Base-by-base conservation (phyloP, 225 moss, liverwort and hornwort genomes). In the Polytrichum commune region DNA sequence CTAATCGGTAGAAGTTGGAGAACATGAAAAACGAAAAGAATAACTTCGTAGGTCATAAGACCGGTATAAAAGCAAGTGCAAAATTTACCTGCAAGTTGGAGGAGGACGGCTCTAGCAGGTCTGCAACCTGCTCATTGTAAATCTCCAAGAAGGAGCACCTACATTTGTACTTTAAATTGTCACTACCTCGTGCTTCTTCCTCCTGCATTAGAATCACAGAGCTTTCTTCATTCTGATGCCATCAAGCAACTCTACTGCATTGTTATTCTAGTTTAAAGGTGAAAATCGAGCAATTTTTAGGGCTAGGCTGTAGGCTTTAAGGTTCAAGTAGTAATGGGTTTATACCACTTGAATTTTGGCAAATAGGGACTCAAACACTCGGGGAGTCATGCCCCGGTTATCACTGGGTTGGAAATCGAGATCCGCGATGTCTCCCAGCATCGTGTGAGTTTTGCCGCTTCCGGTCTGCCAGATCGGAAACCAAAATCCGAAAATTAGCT, bases 391-490 rank as follows among this genome's bases (percentile, higher is more conserved):
- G 63, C 87, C 87, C 76, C 87, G 84, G 46, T 82, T 79, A 74
- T 84, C 82, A 77, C 81, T 88, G 65, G 86, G 78, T 85, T 79
- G 87, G 68, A 77, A 74, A 82, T 85, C 87, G 57, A 82, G 73
- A 68, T 79, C 84, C 54, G 78, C 82, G 69, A 88, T 74, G 56
- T 85, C 81, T 67, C 87, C 87, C 69, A 84, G 81, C 87, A 88
- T 88, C 33, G 87, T 89, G 26, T 89, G 83, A 55, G 88, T 85
- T 79, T 89, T 85, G 69, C 88, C 88, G 76, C 85, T 89, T 55
- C 84, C 87, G 67, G 83, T 88, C 87, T 88, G 86, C 55, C 77
- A 80, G 27, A 46, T 46, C 16, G 46, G 4, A 16, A 46, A 46
- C 46, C 46, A 46, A 26, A 26, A 46, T 3, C 13, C 46, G 13